Evolutionary conservation across 225 moss, liverwort and hornwort species (phyloP).

Genomic region (Thuidium tamariscinum): DNA sequence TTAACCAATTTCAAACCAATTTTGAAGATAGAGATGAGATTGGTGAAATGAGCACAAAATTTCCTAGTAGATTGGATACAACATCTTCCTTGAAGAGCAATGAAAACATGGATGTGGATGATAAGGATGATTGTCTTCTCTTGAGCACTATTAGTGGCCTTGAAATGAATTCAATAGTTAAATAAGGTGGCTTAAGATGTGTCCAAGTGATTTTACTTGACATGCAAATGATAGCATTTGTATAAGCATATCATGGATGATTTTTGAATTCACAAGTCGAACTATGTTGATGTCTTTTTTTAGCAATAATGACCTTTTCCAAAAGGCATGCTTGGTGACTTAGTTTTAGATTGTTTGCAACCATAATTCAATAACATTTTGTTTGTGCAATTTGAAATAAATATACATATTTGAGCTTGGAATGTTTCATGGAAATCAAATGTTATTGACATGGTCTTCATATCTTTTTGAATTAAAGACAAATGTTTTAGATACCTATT

Average conservation of each 20-base stretch:
- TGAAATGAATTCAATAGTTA: background rate
- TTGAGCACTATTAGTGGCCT: background rate
- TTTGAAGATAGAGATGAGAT: background rate
- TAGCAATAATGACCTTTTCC: background rate
- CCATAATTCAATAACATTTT: background rate
- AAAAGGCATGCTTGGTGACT: too few species aligned
- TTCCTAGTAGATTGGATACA: rapidly evolving
- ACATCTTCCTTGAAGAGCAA: background rate
- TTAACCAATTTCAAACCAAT: background rate
- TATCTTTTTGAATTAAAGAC: background rate
- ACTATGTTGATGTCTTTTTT: too few species aligned
- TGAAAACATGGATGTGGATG: background rate
- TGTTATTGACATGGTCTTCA: too few species aligned
- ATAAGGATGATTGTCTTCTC: background rate
- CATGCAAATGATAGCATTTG: background rate
- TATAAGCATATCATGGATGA: background rate
- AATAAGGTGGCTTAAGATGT: background rate
- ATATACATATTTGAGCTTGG: background rate
- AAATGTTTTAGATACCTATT: background rate
- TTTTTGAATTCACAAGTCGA: background rate
- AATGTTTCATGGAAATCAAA: background rate
- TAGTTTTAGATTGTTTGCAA: background rate
- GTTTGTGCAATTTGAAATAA: background rate
- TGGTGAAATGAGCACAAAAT: rapidly evolving
- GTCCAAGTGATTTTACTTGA: too few species aligned